Percentiles rank a stretch among this genome's conserved stretches.
phyloP scores from a whole-genome alignment of 805 yeast species.

The Pichia ethanolica region DNA sequence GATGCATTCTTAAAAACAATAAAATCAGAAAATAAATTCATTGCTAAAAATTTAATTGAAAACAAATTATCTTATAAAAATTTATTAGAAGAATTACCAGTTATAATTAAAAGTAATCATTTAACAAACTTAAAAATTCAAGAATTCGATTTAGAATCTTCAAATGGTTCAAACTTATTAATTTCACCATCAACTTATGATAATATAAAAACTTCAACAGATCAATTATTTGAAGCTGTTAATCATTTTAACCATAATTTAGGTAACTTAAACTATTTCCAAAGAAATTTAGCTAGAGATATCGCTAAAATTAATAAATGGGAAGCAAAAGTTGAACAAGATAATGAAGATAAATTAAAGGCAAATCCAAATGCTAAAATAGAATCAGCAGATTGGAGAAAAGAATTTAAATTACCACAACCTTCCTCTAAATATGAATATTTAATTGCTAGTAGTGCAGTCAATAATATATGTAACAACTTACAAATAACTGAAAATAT shows the following conservation, averaged over 20 bases:
- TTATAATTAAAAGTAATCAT: slow-evolving; percentile 59
- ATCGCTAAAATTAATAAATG: slow-evolving; percentile 62
- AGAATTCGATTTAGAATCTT: slow-evolving; percentile 14
- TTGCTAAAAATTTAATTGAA: slow-evolving; percentile 53
- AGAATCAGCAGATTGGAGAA: slow-evolving; percentile 52
- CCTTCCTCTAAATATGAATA: slow-evolving; percentile 74
- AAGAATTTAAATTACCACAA: slow-evolving; percentile 56
- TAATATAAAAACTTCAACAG: slow-evolving; percentile 40
- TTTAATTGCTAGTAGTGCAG: slow-evolving; percentile 58
- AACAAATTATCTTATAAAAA: slow-evolving; percentile 56
- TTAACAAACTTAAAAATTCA: slow-evolving; percentile 38
- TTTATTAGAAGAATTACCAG: slow-evolving; percentile 65
- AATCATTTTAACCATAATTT: slow-evolving; percentile 74
- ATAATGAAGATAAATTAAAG: slow-evolving; percentile 54
- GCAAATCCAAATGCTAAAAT: slow-evolving; percentile 42
- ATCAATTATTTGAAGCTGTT: slow-evolving; percentile 57
- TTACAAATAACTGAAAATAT: slow-evolving; percentile 64
- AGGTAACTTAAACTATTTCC: slow-evolving; percentile 74
- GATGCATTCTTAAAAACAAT: slow-evolving; percentile 47
- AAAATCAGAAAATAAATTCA: slow-evolving; percentile 51
- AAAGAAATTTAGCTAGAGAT: slow-evolving; percentile 68
- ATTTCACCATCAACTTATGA: slow-evolving; percentile 35
- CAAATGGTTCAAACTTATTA: slow-evolving; percentile 24
- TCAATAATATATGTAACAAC: slow-evolving; percentile 63
- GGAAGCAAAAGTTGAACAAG: slow-evolving; percentile 62